Base-by-base conservation (phyloP, 495 filamentous ascomycete genomes). In the Aspergillus coremiiformis region DNA sequence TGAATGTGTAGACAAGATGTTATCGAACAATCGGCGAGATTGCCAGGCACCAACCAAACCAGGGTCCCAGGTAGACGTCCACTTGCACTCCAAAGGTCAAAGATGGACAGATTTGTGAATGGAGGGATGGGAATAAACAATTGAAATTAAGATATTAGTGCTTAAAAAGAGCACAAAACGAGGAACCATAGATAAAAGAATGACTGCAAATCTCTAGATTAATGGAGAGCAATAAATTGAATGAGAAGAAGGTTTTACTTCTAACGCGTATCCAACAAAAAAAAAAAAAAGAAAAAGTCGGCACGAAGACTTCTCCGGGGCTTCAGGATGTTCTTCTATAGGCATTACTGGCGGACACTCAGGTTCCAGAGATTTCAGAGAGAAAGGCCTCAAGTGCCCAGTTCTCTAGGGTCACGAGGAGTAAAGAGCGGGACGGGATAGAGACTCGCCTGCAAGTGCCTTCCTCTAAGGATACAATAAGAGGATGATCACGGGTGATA, bases 401-500 rank as follows among this genome's bases (percentile, higher is more conserved):
- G 20, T 21, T 17, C 39, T 22, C 23, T 54, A 44, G 52, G 39
- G 37, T 37, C 49, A 12, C 8, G 30, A 27, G 15, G 49, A 11
- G 35, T n/a, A 14, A 26, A 19, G n/a, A 41, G 32, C 41, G 46
- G 55, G 51, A 45, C 24, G 37, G 44, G 20, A 15, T 24, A 30
- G 19, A 39, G 22, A 26, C 11, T 26, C 29, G 44, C 44, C 54
- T 47, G 52, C 51, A 33, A 30, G 49, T 48, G 44, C 54, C 43
- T 52, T 49, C 42, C 52, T 10, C 47, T 44, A 56, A 45, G 15
- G 39, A 43, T 21, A 45, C 49, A 27, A 29, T 26, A 30, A 49
- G 21, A 44, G 44, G 44, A 21, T 51, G 58, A 60, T 60, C 58
- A 41, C 20, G 19, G 26, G 30, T 33, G 58, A 60, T 60, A 33